Evolutionary conservation across 495 filamentous ascomycete genomes (phyloP), one percentile per base, ranked within the genome.

Genomic region (Hypoxylon perforatum): DNA sequence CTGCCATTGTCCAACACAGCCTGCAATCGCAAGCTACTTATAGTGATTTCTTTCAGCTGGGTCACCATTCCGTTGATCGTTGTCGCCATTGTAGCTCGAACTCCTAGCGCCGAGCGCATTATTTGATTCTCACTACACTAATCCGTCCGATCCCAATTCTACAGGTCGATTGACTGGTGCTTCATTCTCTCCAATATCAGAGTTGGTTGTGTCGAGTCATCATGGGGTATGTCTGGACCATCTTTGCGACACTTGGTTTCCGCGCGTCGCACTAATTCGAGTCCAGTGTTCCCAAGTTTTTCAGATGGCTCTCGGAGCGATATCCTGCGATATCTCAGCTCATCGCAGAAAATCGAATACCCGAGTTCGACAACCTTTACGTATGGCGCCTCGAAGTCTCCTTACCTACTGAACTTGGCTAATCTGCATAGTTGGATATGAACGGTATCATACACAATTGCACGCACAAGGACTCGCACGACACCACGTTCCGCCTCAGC

Each of bases 381-480:
- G 86, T 91, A 72, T 68, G 84, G 71, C 56, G 35, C 51, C 69
- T 69, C 65, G 19, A 47, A 44, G 19, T 35, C 21, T 22, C 60
- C 44, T 22, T 28, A 28, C 19, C 7, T n/a, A 41, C 25, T 38
- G 28, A 30, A 23, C 61, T 74, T 73, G 48, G 73, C 72, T 63
- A 50, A 73, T 51, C 25, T 55, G n/a, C 44, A 23, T 70, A 82
- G 87, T 85, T 97, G 68, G 95, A 99, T 71, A 97, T 98, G 96
- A 98, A 99, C 76, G 96, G 95, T 62, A 99, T 99, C 75, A 98
- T 99, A 70, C 96, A 99, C 76, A 99, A 99, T 75, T 99, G 96
- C 75, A 98, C 96, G 55, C 96, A 99, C 81, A 97, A 91, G 57
- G 95, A 99, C 72, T 90, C 91, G 9, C 69, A 67, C 55, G 93